Evolutionary conservation across 2,329 filamentous ascomycete genomes (phyloP).

Genomic region (Beauveria brongniartii): DNA sequence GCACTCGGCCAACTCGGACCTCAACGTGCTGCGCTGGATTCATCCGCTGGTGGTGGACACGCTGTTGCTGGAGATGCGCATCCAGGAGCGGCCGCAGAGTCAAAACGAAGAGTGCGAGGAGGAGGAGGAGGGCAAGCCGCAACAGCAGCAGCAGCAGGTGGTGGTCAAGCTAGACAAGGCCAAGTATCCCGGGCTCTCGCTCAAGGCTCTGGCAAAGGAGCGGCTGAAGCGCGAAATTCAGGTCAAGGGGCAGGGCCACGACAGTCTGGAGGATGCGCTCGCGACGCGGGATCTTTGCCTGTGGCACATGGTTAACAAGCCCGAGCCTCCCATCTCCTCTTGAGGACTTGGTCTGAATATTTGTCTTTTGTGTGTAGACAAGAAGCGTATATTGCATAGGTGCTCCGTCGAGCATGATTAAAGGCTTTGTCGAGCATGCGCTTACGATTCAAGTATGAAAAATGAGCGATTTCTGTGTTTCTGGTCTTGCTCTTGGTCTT

Average conservation of each 20-base stretch:
- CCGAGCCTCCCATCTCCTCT: neutral
- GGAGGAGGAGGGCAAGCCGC: too few species aligned
- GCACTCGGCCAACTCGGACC: constrained; percentile 35
- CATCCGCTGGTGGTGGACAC: constrained; percentile 39
- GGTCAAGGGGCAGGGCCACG: constrained; percentile 26
- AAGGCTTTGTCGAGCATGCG: too few species aligned
- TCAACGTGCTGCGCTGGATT: constrained; percentile 39
- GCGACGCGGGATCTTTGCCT: constrained; percentile 33
- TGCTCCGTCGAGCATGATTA: too few species aligned
- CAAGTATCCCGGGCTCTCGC: constrained; percentile 22
- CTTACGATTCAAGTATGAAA: too few species aligned
- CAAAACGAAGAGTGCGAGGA: neutral
- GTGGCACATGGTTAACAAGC: constrained; percentile 24
- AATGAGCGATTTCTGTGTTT: too few species aligned
- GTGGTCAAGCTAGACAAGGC: constrained; percentile 4
- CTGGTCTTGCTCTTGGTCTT: too few species aligned
- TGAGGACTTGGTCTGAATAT: neutral
- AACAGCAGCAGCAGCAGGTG: neutral
- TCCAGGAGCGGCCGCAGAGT: constrained; percentile 13
- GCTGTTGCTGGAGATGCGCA: constrained; percentile 23
- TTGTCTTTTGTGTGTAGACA: too few species aligned
- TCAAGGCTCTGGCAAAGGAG: constrained; percentile 31
- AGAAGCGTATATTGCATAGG: too few species aligned
- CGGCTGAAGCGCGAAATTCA: constrained; percentile 34
- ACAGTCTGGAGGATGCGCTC: constrained; percentile 38